Conservation (phyloP, 2,329 filamentous ascomycete genomes). For the Catunica adiposa region DNA sequence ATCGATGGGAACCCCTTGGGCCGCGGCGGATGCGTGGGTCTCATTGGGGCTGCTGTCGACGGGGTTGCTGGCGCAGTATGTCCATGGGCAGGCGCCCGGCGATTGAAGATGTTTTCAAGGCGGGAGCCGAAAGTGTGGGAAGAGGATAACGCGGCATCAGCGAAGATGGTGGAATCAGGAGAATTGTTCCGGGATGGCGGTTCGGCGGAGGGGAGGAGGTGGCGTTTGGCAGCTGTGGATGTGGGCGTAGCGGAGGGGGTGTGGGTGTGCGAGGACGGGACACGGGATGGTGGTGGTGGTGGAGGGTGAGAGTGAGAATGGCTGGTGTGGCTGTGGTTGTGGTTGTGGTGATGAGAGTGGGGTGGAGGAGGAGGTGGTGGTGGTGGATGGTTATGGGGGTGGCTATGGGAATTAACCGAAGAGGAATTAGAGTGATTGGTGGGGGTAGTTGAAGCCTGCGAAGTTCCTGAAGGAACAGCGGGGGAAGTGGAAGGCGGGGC, state of each 20-base stretch:
- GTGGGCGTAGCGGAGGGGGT: slow-evolving; percentile 4
- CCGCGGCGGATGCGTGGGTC: background rate
- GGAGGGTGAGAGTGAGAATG: background rate
- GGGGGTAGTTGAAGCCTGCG: background rate
- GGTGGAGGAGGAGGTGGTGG: background rate
- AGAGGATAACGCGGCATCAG: slow-evolving; percentile 15
- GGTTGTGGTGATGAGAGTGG: slow-evolving; percentile 1
- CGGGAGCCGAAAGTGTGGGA: slow-evolving; percentile 16
- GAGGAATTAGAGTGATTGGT: background rate
- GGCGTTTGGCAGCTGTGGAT: background rate
- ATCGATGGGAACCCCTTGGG: slow-evolving; percentile 8
- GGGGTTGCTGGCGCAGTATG: background rate
- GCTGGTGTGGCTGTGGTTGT: background rate
- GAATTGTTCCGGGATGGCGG: slow-evolving; percentile 11
- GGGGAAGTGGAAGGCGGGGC: background rate
- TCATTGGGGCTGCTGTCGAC: background rate
- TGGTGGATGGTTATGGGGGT: slow-evolving; percentile 4
- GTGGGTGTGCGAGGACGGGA: background rate
- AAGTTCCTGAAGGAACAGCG: background rate
- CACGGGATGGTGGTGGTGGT: background rate
- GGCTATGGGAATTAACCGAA: background rate
- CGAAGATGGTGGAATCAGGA: slow-evolving; percentile 14
- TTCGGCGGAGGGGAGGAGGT: slow-evolving; percentile 1
- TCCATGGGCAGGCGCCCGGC: slow-evolving; percentile 7
- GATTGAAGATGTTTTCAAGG: slow-evolving; percentile 15